Base-by-base conservation (phyloP, 179 eudicot species). In the Actinidia chinensis region DNA sequence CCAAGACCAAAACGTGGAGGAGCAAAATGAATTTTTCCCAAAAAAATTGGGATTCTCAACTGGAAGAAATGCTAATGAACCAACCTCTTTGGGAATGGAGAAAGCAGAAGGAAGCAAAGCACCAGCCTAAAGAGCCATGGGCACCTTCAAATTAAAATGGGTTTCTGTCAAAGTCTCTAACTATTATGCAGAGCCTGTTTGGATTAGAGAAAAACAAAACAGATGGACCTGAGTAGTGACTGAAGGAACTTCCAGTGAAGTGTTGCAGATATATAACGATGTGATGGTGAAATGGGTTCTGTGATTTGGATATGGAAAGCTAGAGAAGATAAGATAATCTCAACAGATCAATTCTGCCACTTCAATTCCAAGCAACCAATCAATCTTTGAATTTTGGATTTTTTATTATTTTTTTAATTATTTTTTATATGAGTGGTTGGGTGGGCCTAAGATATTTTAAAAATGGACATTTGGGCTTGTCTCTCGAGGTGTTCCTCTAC, bases 121-220 rank as follows among this genome's bases (percentile, higher is more conserved):
- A 60, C 92, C 80, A 82, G 97, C 86, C 79, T 91, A 92, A 1
- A 91, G 87, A 82, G 97, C 94, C 94, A 91, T 91, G 70, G 25
- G 15, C 42, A 22, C 8, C 65, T 71, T 71, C 75, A 71, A 52
- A 71, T 8, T 75, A 71, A 75, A 47, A 0, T 61, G 68, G 76
- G 33, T 33, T 72, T 22, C 60, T 20, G 14, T 63, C 68, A 8
- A 60, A 60, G 4, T 22, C 65, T 23, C 12, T 59, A n/a, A 25
- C 25, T n/a, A 59, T 10, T 8, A 10, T 14, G 68, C 55, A 47
- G 42, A 70, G 40, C 28, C 14, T 20, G 28, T 40, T 43, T 73
- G 76, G 47, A 14, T 28, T 46, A 8, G 18, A 42, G n/a, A n/a
- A n/a, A n/a, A n/a, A n/a, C n/a, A n/a, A 64, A 25, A 64, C 28